Evolutionary conservation across 306 rosid species (phyloP), one percentile per base, ranked within the genome.

Genomic region (Medicago arabica): DNA sequence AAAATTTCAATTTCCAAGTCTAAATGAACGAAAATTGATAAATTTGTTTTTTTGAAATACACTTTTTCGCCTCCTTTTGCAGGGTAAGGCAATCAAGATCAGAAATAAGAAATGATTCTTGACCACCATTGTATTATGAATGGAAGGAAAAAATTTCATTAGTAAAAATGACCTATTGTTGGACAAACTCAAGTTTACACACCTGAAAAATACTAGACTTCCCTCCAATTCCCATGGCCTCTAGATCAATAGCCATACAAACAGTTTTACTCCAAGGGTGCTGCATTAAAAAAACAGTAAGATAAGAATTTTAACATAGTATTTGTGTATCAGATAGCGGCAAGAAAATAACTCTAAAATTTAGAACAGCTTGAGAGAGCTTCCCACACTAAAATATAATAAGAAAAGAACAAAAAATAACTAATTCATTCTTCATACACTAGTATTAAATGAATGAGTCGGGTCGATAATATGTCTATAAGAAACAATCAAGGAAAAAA

Each of bases 191-290:
- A 43, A 64, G 58, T 57, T 21, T 53, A 49, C 80, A 85, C 77
- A 92, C 98, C 98, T 95, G 98, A 81, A 95, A 95, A 80, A 95
- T 90, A 86, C 85, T 80, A 53, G 97, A 92, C 75, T 87, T 95
- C 79, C 98, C 98, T 87, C 98, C 98, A 83, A 89, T 77, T 54
- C 98, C 98, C 96, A 95, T 89, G 74, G 98, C 97, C 87, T 92
- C 98, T 82, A 95, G 78, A 89, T 95, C 98, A 84, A 92, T 82
- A 76, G 97, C 98, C 91, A 92, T 38, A 31, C 85, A 85, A 69
- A 90, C 65, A 39, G 97, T 87, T 44, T 79, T 51, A 75, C 89
- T 92, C 98, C 97, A 95, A 64, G 97, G 97, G 80, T 95, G 98
- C 98, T 95, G 96, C 87, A 85, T 50, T 46, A 64, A 75, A 46